Base-by-base conservation (phyloP, 768 basidiomycete genomes). In the Naganishia vaughanmartiniae region DNA sequence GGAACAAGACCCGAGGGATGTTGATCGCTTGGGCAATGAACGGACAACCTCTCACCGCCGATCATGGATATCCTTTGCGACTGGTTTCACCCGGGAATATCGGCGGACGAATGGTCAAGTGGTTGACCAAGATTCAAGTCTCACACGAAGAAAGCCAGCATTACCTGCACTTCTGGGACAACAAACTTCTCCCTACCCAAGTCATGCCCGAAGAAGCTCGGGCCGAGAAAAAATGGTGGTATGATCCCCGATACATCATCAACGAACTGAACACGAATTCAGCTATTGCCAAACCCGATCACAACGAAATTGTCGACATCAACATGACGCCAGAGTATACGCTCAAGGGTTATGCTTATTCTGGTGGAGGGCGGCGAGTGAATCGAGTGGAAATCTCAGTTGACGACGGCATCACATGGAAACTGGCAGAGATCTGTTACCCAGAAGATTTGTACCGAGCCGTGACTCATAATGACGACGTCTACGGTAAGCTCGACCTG, bases 31-130 rank as follows among this genome's bases (percentile, higher is more conserved):
- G 86, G 86, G 84, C 83, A 17, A 87, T 88, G 87, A 88, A 88
- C 69, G 87, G 87, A 1, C 77, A 84, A 28, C 83, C 84, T 17
- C 81, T 89, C 10, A 84, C 84, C 55, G 87, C 87, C 6, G 88
- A 89, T 73, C 88, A 89, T 70, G 88, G 88, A 14, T 87, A 84
- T 73, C 88, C 88, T 0, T 74, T 89, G n/a, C 83, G 88, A n/a
- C 77, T 88, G 5, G 82, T 89, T 70, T 83, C 89, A 0, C 87
- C 88, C 0, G 86, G 86, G 4, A 85, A 87, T 67, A 88, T 89
- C 54, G 88, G 88, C 30, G 88, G 87, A 4, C 81, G 87, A n/a
- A 83, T 81, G 63, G 58, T 73, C 26, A 85, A 89, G 81, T 89
- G 88, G 88, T 78, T 89, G 36, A 83, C 77, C 55, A 81, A 81